phyloP scores from a whole-genome alignment of 1,284 basidiomycete species.

The Tausonia pullulans region DNA sequence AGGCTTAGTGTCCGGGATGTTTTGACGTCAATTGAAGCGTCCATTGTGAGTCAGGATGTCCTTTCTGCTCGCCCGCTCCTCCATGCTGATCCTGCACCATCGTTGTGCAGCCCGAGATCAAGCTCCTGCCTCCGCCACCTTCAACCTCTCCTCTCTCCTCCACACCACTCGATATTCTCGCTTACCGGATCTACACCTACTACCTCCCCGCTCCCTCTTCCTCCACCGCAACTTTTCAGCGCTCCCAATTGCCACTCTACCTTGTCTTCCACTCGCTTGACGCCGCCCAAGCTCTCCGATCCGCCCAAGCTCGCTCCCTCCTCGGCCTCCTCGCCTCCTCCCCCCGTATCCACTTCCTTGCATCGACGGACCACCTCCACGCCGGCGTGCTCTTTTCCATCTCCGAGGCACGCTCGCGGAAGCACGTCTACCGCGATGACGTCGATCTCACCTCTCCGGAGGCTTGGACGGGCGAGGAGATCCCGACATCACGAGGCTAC shows the following conservation, averaged over 20 bases:
- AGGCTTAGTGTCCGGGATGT: constrained; percentile 58
- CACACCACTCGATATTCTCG: constrained; percentile 46
- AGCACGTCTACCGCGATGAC: constrained; percentile 6
- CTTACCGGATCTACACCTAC: constrained; percentile 51
- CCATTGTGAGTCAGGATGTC: constrained; percentile 7
- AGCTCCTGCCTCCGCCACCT: constrained; percentile 27
- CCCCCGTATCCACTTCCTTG: constrained; percentile 62
- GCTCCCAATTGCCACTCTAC: constrained; percentile 44
- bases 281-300: constrained; percentile 49
- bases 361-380: constrained; percentile 74
- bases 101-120: constrained; percentile 32
- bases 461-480: constrained; percentile 19
- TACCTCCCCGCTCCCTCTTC: constrained; percentile 34
- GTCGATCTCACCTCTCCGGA: constrained; percentile 12
- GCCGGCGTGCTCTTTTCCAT: constrained; percentile 57
- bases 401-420: constrained; percentile 25
- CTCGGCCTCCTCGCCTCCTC: constrained; percentile 58
- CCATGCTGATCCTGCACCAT: constrained; percentile 24
- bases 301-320: constrained; percentile 42
- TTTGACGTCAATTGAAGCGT: constrained; percentile 49
- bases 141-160: constrained; percentile 17
- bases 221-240: constrained; percentile 31
- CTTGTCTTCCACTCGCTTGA: constrained; percentile 83
- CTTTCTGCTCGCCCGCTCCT: constrained; percentile 18
- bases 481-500: constrained; percentile 43